Base-by-base conservation (phyloP, 164 flowering plant species). In the Buxus sempervirens region DNA sequence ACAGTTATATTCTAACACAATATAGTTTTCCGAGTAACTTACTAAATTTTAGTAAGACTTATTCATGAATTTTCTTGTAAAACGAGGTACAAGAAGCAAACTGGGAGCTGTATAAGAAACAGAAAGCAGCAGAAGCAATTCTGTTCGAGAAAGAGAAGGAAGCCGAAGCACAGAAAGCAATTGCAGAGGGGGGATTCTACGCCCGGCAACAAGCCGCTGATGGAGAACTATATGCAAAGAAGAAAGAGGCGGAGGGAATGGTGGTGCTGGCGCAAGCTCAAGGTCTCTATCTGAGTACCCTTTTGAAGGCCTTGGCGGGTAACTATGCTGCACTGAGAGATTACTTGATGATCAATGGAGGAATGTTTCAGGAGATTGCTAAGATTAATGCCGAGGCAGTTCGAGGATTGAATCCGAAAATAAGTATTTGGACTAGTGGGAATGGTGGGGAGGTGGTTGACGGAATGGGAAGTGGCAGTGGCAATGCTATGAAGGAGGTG, bases 51-150 rank as follows among this genome's bases (percentile, higher is more conserved):
- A n/a, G n/a, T n/a, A n/a, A n/a, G n/a, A n/a, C 38, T 32, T 32
- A 32, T 32, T 3, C 38, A 7, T 32, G 3, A 32, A 32, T 32
- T 32, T 3, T 23, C 22, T 45, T 10, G 18, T 15, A 2, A 45
- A 45, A 45, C 1, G 0, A 73, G 77, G 83, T 75, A 18, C 79
- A 81, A 76, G 83, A 81, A 23, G 81, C 83, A 25, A 75, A 78
- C 32, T 68, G 76, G 71, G 68, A 62, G 28, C 68, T 70, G 4
- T 78, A 70, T 64, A 41, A 57, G 64, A 78, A 73, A 21, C 79
- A 77, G 18, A 75, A 69, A 54, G 63, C 21, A 0, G 49, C 62
- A 20, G 69, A 66, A 8, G 69, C 62, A 12, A n/a, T 20, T 9
- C n/a, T 55, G 10, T 66, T 54, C 24, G 69, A 21, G 45, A 24